phyloP scores from a whole-genome alignment of 306 rosid genomes.

The Castanea mollissima region DNA sequence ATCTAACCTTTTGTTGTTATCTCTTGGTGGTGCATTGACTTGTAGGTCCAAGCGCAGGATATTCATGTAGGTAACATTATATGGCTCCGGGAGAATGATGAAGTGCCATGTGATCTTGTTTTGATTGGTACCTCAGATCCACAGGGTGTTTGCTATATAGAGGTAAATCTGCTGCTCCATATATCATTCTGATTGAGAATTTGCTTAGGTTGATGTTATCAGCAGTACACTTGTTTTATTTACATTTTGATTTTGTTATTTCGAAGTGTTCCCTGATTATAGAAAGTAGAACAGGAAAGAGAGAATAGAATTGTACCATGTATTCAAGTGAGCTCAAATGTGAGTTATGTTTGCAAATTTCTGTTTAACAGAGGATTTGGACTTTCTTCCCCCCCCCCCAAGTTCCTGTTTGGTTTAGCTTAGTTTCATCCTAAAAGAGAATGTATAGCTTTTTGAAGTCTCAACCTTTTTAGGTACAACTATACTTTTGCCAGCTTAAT shows the following conservation, averaged over 20 bases:
- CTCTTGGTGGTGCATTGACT: constrained; percentile 19
- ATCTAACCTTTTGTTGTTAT: constrained; percentile 15
- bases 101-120: constrained; percentile 97
- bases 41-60: constrained; percentile 92
- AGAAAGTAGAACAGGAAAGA: neutral
- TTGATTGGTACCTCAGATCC: constrained; percentile 93
- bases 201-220: neutral
- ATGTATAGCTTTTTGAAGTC: too few relatives aligned
- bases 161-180: constrained; percentile 53
- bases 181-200: neutral
- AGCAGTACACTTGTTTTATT: neutral
- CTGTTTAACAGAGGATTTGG: neutral
- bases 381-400: neutral
- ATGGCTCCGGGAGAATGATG: constrained; percentile 98
- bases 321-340: neutral
- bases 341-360: neutral
- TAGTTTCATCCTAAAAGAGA: too few relatives aligned
- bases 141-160: constrained; percentile 89
- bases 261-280: neutral
- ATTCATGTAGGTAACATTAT: constrained; percentile 82
- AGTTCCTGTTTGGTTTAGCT: too few relatives aligned
- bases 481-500: too few relatives aligned
- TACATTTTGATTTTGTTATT: neutral
- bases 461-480: too few relatives aligned
- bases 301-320: neutral